These are phyloP conservation scores for Trypanosomatidae sp. DNA, from an alignment of 208 protist species.

Conservation along the genomic window DNA sequence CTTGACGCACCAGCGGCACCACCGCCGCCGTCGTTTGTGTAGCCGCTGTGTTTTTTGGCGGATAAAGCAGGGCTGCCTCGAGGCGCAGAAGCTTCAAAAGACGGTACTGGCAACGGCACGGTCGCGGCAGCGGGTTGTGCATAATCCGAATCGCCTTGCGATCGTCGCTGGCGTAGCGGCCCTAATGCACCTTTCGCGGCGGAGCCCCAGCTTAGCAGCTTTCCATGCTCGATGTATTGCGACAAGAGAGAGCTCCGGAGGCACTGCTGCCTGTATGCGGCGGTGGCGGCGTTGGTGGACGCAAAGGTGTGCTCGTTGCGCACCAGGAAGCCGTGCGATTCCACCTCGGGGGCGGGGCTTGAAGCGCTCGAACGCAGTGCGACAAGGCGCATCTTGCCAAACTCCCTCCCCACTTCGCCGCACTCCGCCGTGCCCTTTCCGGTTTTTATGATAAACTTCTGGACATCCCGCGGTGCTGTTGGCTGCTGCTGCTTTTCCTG, in stretches of 20 bases:
- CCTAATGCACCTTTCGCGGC: slow-evolving; percentile 33
- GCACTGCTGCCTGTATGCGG: slow-evolving; percentile 7
- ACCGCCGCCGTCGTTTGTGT: too few relatives aligned
- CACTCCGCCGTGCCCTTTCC: not conserved
- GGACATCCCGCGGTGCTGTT: too few relatives aligned
- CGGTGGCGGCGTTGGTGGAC: slow-evolving; percentile 5
- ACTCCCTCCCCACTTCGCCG: not conserved
- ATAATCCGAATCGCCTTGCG: too few relatives aligned
- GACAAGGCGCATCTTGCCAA: not conserved
- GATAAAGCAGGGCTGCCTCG: too few relatives aligned
- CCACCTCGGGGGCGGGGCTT: slow-evolving; percentile 5
- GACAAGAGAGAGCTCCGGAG: slow-evolving; percentile 16
- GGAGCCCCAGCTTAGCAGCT: slow-evolving; percentile 38
- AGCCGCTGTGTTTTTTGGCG: too few relatives aligned
- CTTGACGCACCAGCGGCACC: too few relatives aligned
- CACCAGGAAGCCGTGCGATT: slow-evolving; percentile 15
- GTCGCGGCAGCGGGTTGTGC: not conserved
- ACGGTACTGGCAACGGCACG: not conserved
- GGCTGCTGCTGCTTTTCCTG: slow-evolving; percentile 1
- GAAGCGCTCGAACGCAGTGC: slow-evolving; percentile 4
- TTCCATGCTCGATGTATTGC: slow-evolving; percentile 33
- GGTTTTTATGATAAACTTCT: not conserved
- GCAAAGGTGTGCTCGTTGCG: slow-evolving; percentile 10
- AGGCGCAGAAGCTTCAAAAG: too few relatives aligned
- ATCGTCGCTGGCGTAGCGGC: slow-evolving; percentile 3